Base-by-base conservation (phyloP, 495 filamentous ascomycete species). In the Penicillium paradoxum region DNA sequence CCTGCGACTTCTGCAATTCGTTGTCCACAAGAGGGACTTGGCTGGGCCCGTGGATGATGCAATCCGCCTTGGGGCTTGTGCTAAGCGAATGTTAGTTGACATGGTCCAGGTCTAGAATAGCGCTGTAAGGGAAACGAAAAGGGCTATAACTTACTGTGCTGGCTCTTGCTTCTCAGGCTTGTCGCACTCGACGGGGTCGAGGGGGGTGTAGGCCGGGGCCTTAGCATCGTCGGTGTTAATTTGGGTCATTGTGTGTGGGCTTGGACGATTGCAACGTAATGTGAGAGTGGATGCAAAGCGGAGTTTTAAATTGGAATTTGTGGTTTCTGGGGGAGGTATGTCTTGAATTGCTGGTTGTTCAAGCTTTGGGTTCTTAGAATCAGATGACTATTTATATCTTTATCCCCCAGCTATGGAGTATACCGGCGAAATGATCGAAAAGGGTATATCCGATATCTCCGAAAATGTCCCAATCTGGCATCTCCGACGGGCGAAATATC, bases 21-120 rank as follows among this genome's bases (percentile, higher is more conserved):
- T 32, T 24, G 18, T 62, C 58, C 21, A 62, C 42, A 33, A 47
- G 51, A 0, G 46, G 51, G 14, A 51, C 47, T 25, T 56, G 57
- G 38, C 51, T 51, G 13, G 51, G 30, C 11, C 51, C 51, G 24
- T 62, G 58, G 4, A 50, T 47, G 13, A 30, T 3, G 24, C 55
- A 57, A 18, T 51, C 29, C 27, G 9, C 14, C 25, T 45, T 54
- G 4, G 50, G 27, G 45, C 21, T 44, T 24, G 29, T 32, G 27
- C 55, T 57, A 25, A 24, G 39, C 2, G 25, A 15, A n/a, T 2
- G 19, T 29, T 27, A 36, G 39, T 40, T 44, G n/a, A n/a, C n/a
- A n/a, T n/a, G n/a, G n/a, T n/a, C n/a, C n/a, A n/a, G n/a, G n/a
- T n/a, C n/a, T n/a, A n/a, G n/a, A 22, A 17, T 22, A 42, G 0